Percentiles rank a stretch among this genome's conserved stretches.
phyloP scores from a whole-genome alignment of 208 protist species.

The Herpetomonas tarakana region DNA sequence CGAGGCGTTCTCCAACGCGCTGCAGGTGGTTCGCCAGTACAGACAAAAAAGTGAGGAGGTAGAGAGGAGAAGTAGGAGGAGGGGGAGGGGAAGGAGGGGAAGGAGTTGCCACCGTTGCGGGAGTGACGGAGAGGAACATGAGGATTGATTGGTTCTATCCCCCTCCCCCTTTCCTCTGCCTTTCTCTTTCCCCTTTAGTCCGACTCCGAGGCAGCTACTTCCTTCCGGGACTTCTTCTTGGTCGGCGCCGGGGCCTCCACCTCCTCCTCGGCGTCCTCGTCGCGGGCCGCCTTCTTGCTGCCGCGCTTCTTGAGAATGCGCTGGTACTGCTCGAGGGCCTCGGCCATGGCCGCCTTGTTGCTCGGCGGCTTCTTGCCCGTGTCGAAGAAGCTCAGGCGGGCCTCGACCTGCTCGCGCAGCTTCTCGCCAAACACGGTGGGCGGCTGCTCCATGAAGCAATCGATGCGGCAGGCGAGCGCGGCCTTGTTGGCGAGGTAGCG shows the following conservation, averaged over 20 bases:
- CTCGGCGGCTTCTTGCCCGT: slow-evolving; percentile 92
- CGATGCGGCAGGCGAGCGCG: slow-evolving; percentile 97
- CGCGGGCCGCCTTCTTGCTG: slow-evolving; percentile 28
- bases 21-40: too few species aligned
- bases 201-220: slow-evolving; percentile 50
- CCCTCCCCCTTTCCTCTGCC: too few species aligned
- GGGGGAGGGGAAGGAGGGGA: too few species aligned
- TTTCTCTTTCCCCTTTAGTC: slow-evolving; percentile 38
- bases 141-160: too few species aligned
- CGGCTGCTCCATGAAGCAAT: slow-evolving; percentile 93
- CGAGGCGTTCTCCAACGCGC: too few species aligned
- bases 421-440: slow-evolving; percentile 94
- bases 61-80: too few species aligned
- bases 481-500: slow-evolving; percentile 99
- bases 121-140: too few species aligned
- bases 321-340: slow-evolving; percentile 92
- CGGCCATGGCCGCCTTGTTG: slow-evolving; percentile 97
- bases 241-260: slow-evolving; percentile 25
- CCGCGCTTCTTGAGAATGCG: slow-evolving; percentile 63
- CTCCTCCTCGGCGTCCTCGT: slow-evolving; percentile 24
- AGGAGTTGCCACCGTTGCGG: too few species aligned
- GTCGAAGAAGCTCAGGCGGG: slow-evolving; percentile 97
- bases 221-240: slow-evolving; percentile 61
- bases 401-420: slow-evolving; percentile 98
- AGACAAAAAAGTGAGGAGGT: too few species aligned